Conservation (phyloP, 176 grass and related monocot genomes). For the Thinopyrum elongatum region DNA sequence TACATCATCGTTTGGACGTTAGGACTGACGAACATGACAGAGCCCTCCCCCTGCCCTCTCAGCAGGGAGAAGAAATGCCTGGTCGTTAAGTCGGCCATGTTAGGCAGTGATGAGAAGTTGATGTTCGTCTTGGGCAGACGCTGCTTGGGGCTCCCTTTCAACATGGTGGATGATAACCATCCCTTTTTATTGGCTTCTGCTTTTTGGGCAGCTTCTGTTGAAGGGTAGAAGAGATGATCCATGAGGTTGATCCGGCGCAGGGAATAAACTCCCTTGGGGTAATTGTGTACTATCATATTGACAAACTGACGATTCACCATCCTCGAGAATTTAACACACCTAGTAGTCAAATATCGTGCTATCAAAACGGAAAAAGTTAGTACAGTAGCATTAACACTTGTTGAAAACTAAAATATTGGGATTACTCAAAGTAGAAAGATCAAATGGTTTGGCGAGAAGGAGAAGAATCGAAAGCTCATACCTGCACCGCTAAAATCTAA, state of each 20-base stretch:
- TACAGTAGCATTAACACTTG: background rate
- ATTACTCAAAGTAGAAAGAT: background rate
- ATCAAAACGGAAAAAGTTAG: background rate
- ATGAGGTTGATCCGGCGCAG: background rate
- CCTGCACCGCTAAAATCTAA: too few species aligned
- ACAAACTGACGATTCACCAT: background rate
- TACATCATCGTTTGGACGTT: background rate
- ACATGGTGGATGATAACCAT: background rate
- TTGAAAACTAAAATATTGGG: background rate
- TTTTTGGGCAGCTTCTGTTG: background rate
- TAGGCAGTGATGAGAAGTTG: background rate
- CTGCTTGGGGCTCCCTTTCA: background rate
- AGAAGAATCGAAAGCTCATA: too few species aligned
- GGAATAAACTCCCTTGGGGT: background rate
- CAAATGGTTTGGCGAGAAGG: too few species aligned
- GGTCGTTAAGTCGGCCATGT: too few species aligned
- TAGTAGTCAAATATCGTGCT: background rate
- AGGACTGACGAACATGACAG: background rate
- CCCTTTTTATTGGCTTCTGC: background rate
- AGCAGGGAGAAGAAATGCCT: background rate
- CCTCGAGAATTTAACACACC: background rate
- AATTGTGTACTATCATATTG: background rate
- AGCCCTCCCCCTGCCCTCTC: background rate
- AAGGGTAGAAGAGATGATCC: background rate
- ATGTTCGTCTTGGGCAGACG: background rate